Evolutionary conservation across 164 flowering plant genomes (phyloP), one percentile per base, ranked within the genome.

Genomic region (Kalanchoe fedtschenkoi): DNA sequence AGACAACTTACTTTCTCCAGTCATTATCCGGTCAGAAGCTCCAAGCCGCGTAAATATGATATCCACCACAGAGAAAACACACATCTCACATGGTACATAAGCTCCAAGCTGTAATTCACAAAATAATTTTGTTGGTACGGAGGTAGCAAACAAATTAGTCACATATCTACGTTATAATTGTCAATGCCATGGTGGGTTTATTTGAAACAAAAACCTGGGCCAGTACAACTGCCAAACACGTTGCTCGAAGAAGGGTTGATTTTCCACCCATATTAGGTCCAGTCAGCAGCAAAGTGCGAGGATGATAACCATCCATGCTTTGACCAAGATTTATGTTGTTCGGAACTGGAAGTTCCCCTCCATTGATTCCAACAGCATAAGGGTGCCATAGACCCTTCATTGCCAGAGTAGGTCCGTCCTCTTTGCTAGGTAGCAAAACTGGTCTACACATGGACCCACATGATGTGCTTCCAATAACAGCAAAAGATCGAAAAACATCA

Each of bases 221-320:
- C 58, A 95, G 65, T 63, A 95, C 72, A 65, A 91, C 96, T 64
- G 91, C 88, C 6, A 89, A 73, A 75, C 99, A 91, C 17, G 93
- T 81, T 33, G 97, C 83, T 67, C 99, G 95, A 51, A 95, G 73
- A 70, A 95, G 87, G n/a, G 99, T 95, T 60, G 99, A 95, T 69
- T 95, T 95, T 33, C 97, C 99, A 62, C 99, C 97, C 99, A 95
- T 95, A 69, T 95, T 95, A 32, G 99, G 99, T 62, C 97, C 97
- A 63, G 99, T 95, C 78, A 95, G 70, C 33, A 95, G 73, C 74
- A 93, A 77, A 54, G 89, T 70, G 29, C 75, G 74, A 10, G 96
- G 92, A 78, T 72, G 72, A 62, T 63, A 57, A 46, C 73, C 82
- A 69, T 76, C 67, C 19, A 67, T 32, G 68, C 76, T 76, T 66